Evolutionary conservation across 129 eudicot species (phyloP).

Genomic region (Kitagawia praeruptora): DNA sequence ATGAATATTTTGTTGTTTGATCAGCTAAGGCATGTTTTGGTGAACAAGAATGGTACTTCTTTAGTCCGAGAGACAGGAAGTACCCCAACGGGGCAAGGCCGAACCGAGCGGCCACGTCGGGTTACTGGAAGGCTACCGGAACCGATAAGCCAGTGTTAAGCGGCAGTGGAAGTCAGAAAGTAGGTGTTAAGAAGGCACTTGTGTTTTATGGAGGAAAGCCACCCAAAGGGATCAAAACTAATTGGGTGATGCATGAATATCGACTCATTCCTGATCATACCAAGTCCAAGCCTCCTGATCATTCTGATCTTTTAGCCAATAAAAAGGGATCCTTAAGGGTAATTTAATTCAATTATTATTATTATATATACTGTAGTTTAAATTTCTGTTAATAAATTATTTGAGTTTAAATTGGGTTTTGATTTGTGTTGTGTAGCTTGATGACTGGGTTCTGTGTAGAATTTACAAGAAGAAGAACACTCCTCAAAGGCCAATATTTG

Average conservation of each 20-base stretch:
- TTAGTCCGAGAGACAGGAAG: constrained; percentile 49
- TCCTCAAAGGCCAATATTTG: background rate
- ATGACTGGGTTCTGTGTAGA: background rate
- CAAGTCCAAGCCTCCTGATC: constrained; percentile 33
- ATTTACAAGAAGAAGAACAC: background rate
- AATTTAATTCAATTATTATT: background rate
- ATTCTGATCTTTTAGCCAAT: constrained; percentile 15
- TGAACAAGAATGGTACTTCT: constrained; percentile 51
- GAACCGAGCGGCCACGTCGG: constrained; percentile 41
- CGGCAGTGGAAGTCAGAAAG: constrained; percentile 37
- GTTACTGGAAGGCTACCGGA: constrained; percentile 50
- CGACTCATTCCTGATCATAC: constrained; percentile 26
- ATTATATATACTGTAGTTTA: background rate
- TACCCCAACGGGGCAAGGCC: constrained; percentile 51
- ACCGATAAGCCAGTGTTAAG: constrained; percentile 45
- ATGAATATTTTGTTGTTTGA: background rate
- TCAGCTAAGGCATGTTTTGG: constrained; percentile 46
- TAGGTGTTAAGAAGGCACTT: constrained; percentile 46
- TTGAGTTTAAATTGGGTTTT: background rate
- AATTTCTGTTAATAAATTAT: background rate
- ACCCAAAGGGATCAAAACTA: constrained; percentile 44
- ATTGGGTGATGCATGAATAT: constrained; percentile 55
- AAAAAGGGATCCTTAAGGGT: constrained; percentile 25
- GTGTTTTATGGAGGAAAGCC: constrained; percentile 49
- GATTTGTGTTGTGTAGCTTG: background rate